Evolutionary conservation across 139 green algal species (phyloP), one percentile per base, ranked within the genome.

Genomic region (Microglena sp.): DNA sequence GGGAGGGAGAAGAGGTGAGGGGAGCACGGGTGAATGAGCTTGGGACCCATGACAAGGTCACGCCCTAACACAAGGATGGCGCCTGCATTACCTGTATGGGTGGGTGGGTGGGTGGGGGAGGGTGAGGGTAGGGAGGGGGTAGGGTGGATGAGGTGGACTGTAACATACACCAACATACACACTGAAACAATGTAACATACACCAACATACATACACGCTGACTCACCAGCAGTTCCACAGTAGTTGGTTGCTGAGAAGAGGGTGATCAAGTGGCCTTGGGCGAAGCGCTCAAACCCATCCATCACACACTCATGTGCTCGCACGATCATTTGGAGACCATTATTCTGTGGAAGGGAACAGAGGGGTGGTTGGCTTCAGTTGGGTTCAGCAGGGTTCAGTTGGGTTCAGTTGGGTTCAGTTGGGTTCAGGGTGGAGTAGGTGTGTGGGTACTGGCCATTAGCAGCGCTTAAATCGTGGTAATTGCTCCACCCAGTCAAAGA

Each of bases 201-300:
- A 62, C 18, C 34, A 27, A 62, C 55, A 62, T 29, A 62, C 40
- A 50, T 18, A 18, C 18, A 34, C 55, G 21, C 44, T 29, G 91
- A 89, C 24, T 64, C 26, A 58, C 96, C 96, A 26, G 74, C 69
- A 3, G 94, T 98, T 60, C 94, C 94, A 71, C 94, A 99, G 81
- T 99, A 99, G 77, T 99, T 99, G 57, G 94, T 99, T 31, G 94
- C 94, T 34, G 79, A 92, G 81, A 99, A 99, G 2, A 99, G 81
- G 1, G 92, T 99, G 73, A 97, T 97, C 31, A 97, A 83, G 71
- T 95, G 90, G 56, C 89, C 89, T 66, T 95, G 86, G 0, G 94
- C 94, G 76, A 99, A 99, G 57, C 94, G 87, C 82, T 99, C 94
- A 73, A 99, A 99, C 63, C 94, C 94, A 66, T 99, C 94, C 94